A percentile compares a stretch with the other conserved stretches of the same genome.
These are phyloP conservation scores for Carex cristatella DNA, from an alignment of 176 grass and related monocot genomes.

Conservation along the genomic window DNA sequence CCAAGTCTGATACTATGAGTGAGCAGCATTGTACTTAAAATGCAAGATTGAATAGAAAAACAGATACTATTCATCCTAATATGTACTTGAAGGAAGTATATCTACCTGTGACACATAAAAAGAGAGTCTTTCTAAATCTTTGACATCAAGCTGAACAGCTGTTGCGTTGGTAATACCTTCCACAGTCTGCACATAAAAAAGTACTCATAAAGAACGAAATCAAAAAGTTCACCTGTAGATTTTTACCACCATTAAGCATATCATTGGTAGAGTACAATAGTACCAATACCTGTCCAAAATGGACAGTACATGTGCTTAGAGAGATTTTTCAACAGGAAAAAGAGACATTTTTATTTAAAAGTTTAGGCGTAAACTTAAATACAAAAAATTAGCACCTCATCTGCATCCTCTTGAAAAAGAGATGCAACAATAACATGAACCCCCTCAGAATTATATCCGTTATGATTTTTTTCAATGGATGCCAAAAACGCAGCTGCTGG, in stretches of 20 bases:
- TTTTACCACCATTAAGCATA: neutral
- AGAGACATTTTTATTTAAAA: constrained; percentile 2
- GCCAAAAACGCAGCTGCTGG: constrained; percentile 80
- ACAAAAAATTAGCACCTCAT: constrained; percentile 47
- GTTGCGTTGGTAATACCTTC: constrained; percentile 77
- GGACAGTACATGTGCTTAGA: neutral
- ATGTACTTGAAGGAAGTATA: constrained; percentile 20
- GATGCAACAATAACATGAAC: constrained; percentile 80
- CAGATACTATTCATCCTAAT: neutral
- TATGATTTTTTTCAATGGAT: constrained; percentile 27
- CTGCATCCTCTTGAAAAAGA: constrained; percentile 72
- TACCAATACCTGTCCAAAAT: neutral
- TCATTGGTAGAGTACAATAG: neutral
- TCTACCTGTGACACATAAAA: constrained; percentile 68
- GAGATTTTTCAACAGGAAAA: neutral
- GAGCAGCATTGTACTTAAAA: neutral
- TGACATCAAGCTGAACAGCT: constrained; percentile 67
- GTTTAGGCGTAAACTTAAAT: neutral
- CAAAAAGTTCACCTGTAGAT: neutral
- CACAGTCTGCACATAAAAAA: constrained; percentile 55
- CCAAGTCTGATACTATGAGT: neutral
- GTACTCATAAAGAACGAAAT: constrained; percentile 12
- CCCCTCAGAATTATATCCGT: constrained; percentile 28
- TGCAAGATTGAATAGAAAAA: neutral
- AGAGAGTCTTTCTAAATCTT: constrained; percentile 56